These are phyloP conservation scores for Pichia sp. DNA, from an alignment of 1,139 yeast species.

Conservation along the genomic window DNA sequence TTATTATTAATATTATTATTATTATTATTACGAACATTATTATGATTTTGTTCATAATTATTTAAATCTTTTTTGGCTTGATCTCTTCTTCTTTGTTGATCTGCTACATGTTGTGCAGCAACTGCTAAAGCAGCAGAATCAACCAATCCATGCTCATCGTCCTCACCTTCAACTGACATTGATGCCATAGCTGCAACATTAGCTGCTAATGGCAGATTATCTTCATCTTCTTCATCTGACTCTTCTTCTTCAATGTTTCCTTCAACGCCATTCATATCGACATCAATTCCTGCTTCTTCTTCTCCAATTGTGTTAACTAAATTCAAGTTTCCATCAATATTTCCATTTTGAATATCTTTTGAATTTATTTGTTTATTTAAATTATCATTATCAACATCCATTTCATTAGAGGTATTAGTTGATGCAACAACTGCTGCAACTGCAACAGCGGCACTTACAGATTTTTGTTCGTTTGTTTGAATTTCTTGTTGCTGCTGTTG, in stretches of 20 bases:
- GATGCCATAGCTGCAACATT: conserved; percentile 19
- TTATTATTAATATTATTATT: neutral
- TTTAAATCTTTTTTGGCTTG: conserved; percentile 1
- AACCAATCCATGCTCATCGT: conserved; percentile 15
- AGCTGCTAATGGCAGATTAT: conserved; percentile 13
- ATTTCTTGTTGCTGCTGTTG: no score
- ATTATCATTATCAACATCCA: conserved; percentile 1
- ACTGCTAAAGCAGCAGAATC: conserved; percentile 18
- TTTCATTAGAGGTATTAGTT: neutral
- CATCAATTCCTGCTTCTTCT: no score
- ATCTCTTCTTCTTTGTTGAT: conserved; percentile 12
- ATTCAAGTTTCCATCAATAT: neutral
- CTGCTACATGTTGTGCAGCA: conserved; percentile 18
- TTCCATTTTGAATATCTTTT: no score
- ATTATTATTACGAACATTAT: neutral
- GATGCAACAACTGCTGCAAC: neutral
- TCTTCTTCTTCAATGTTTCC: conserved; percentile 8
- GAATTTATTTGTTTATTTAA: no score
- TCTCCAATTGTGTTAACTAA: neutral
- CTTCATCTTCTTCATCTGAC: conserved; percentile 15
- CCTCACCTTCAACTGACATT: conserved; percentile 15
- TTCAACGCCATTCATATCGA: neutral
- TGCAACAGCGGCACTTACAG: neutral
- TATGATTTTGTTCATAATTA: neutral
- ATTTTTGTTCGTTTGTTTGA: neutral